A percentile compares a stretch with the other conserved stretches of the same genome.
Evolutionary conservation across 1,284 basidiomycete species (phyloP).

Genomic region (Apiotrichum sp.): DNA sequence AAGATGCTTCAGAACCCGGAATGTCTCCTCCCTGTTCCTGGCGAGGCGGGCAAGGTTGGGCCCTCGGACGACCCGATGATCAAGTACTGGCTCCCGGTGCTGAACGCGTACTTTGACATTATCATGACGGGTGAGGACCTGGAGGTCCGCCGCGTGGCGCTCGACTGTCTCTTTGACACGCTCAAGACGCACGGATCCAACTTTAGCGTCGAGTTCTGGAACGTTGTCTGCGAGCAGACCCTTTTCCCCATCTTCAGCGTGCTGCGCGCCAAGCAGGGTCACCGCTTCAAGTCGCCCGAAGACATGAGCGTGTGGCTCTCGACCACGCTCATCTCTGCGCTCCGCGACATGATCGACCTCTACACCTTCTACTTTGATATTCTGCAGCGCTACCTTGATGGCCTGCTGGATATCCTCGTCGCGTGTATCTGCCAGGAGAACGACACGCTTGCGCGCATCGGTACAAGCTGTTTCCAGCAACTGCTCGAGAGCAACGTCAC

Average conservation of each 20-base stretch:
- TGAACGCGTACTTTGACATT: constrained; percentile 97
- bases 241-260: constrained; percentile 99
- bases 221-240: constrained; percentile 91
- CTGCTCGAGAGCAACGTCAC: constrained; percentile 88
- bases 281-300: constrained; percentile 90
- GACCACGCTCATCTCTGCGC: constrained; percentile 97
- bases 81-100: constrained; percentile 92
- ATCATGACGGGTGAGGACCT: constrained; percentile 99
- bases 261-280: constrained; percentile 56
- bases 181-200: constrained; percentile 82
- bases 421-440: constrained; percentile 99
- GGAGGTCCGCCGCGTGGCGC: constrained; percentile 89
- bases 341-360: constrained; percentile 90
- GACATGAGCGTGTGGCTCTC: constrained; percentile 99
- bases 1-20: constrained; percentile 83
- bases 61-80: constrained; percentile 74
- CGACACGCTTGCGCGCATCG: constrained; percentile 95
- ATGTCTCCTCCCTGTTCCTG: constrained; percentile 56
- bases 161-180: constrained; percentile 92
- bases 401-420: constrained; percentile 84
- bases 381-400: constrained; percentile 82
- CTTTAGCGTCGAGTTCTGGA: constrained; percentile 94
- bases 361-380: constrained; percentile 96
- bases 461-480: constrained; percentile 95
- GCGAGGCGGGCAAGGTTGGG: constrained; percentile 16